Evolutionary conservation across 352 stramenopile species (phyloP).

Genomic region (Phytophthora parvispora): DNA sequence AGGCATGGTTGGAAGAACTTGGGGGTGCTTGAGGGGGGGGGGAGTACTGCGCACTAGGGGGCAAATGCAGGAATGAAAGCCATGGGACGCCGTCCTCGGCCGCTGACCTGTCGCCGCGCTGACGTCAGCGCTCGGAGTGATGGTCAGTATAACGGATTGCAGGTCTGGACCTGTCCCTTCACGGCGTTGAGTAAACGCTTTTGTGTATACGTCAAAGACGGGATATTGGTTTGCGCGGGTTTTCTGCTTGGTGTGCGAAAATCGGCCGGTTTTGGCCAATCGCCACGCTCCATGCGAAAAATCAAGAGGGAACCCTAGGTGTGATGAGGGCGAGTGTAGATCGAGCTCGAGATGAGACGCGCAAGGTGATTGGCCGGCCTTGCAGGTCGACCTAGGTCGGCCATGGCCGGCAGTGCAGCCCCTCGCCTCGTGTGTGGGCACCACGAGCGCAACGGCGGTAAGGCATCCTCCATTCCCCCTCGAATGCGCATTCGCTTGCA

Average conservation of each 20-base stretch:
- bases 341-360: background rate
- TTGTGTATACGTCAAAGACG: conserved; percentile 18
- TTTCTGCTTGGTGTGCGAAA: conserved; percentile 25
- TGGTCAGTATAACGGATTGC: conserved; percentile 13
- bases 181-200: conserved; percentile 18
- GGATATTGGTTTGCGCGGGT: conserved; percentile 26
- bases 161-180: conserved; percentile 18
- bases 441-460: no score
- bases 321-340: conserved; percentile 15
- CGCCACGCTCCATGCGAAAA: conserved; percentile 3
- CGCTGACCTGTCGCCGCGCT: conserved; percentile 8
- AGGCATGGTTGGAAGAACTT: conserved; percentile 31
- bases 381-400: conserved; percentile 2
- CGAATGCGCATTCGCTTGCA: background rate
- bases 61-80: conserved; percentile 38
- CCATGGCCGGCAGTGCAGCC: background rate
- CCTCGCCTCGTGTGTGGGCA: background rate
- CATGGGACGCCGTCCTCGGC: conserved; percentile 5
- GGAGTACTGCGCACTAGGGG: conserved; percentile 6
- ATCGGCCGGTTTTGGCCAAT: conserved; percentile 7
- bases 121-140: conserved; percentile 26
- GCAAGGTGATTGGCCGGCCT: background rate
- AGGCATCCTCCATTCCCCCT: no score
- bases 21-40: background rate
- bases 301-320: conserved; percentile 1